Base-by-base conservation (phyloP, 768 basidiomycete genomes). In the Ramaria sp. region DNA sequence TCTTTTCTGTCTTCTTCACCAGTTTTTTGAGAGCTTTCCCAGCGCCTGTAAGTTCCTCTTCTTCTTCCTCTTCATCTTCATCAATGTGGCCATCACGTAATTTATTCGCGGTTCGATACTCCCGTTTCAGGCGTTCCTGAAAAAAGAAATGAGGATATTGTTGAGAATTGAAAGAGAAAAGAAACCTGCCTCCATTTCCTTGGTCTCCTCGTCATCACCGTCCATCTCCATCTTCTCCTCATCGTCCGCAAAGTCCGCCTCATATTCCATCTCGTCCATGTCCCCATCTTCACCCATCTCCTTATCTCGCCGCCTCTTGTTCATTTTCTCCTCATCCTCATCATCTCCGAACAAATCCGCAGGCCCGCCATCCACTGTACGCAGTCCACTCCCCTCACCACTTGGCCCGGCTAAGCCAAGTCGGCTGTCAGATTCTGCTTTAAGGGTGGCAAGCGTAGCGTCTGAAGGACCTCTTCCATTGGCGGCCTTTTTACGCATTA, bases 161-260 rank as follows among this genome's bases (percentile, higher is more conserved):
- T 37, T 43, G n/a, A 50, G 11, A 10, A 38, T 52, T 38, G 49
- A 43, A 17, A 46, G 46, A 42, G 48, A 7, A 12, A 17, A 20
- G 4, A 15, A 6, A 65, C 78, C 37, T 48, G 85, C 89, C 78
- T 90, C 86, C 11, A 84, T 73, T 65, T 89, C 87, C 66, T 87
- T 92, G 33, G 84, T 81, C 65, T 91, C 91, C 62, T 91, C 88
- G 54, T 92, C 91, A 42, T 90, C 81, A 55, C 87, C 86, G 12
- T 81, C 77, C 15, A 78, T 78, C 69, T 82, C 78, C 51, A 70
- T 63, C 63, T 81, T 82, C 64, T 92, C 91, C 34, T 93, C 91
- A 59, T 93, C 91, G 63, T 93, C 91, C 2, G 87, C 86, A 64
- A 91, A 86, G 17, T 88, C 85, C 63, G 86, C 88, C 63, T 92